phyloP scores from a whole-genome alignment of 345 rosid genomes.

The Gossypium rotundifolium region DNA sequence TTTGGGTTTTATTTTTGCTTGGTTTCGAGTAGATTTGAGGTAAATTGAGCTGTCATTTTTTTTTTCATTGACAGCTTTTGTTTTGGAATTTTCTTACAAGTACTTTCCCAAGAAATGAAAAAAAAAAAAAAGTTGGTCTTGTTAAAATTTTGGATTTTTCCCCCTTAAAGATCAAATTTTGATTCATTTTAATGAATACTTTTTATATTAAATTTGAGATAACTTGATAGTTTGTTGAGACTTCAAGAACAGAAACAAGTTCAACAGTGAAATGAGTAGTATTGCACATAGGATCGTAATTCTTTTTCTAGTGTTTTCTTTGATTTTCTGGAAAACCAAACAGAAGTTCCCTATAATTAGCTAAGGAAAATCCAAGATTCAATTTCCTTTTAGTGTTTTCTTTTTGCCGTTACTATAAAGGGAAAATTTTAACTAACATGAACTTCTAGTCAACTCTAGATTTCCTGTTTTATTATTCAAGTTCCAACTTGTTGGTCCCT shows the following conservation, averaged over 20 bases:
- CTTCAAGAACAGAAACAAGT: not conserved
- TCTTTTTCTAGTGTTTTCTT: not conserved
- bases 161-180: not conserved
- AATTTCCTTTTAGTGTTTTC: not conserved
- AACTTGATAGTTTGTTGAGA: not conserved
- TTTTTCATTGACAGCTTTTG: not conserved
- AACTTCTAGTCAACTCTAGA: not conserved
- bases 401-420: not conserved
- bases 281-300: not conserved
- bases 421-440: slow-evolving; percentile 5
- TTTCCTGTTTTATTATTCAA: not conserved
- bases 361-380: not conserved
- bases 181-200: not conserved
- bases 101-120: not conserved
- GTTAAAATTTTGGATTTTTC: not conserved
- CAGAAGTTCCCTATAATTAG: not conserved
- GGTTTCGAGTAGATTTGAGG: not conserved
- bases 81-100: not conserved
- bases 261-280: not conserved
- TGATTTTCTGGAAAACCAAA: slow-evolving; percentile 17
- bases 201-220: not conserved
- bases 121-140: not conserved
- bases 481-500: not conserved
- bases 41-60: not conserved
- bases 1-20: not conserved